Evolutionary conservation across 768 basidiomycete genomes (phyloP).

Genomic region (Termitomyces eurrhizus): DNA sequence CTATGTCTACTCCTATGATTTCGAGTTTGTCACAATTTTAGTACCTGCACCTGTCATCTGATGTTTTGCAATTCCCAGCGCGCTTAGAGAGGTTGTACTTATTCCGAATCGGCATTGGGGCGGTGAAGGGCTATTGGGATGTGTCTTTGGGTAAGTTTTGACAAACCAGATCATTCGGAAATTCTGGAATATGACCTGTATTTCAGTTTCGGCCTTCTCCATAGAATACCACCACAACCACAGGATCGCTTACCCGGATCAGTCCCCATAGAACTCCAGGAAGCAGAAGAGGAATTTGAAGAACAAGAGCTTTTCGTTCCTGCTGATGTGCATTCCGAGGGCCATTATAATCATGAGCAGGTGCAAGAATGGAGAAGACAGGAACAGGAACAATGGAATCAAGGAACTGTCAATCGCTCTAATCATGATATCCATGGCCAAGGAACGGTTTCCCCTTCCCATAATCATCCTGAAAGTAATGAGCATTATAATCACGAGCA

Average conservation of each 20-base stretch:
- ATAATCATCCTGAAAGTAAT: not conserved
- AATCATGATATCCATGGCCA: conserved; percentile 9
- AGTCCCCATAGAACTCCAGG: conserved; percentile 52
- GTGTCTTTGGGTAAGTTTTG: conserved; percentile 77
- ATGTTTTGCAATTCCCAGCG: conserved; percentile 41
- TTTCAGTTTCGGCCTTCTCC: conserved; percentile 80
- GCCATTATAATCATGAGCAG: conserved; percentile 21
- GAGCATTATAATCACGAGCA: not conserved
- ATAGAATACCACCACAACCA: conserved; percentile 84
- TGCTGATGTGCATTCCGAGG: conserved; percentile 46
- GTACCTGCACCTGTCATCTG: conserved; percentile 7
- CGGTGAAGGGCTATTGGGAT: conserved; percentile 91
- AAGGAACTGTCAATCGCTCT: conserved; percentile 20
- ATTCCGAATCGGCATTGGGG: conserved; percentile 98
- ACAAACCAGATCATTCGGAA: conserved; percentile 1
- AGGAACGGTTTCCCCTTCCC: not conserved
- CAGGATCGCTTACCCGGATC: conserved; percentile 53
- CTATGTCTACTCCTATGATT: conserved; percentile 96
- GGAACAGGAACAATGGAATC: conserved; percentile 28
- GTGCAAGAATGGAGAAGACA: conserved; percentile 27
- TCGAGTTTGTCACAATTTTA: conserved; percentile 62
- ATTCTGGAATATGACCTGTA: conserved; percentile 4
- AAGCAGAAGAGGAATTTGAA: conserved; percentile 48
- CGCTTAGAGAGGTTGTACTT: conserved; percentile 87
- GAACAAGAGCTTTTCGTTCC: conserved; percentile 72